A percentile compares a stretch with the other conserved stretches of the same genome.
Conservation (phyloP, 495 filamentous ascomycete genomes). For the Aspergillus nanangensis region DNA sequence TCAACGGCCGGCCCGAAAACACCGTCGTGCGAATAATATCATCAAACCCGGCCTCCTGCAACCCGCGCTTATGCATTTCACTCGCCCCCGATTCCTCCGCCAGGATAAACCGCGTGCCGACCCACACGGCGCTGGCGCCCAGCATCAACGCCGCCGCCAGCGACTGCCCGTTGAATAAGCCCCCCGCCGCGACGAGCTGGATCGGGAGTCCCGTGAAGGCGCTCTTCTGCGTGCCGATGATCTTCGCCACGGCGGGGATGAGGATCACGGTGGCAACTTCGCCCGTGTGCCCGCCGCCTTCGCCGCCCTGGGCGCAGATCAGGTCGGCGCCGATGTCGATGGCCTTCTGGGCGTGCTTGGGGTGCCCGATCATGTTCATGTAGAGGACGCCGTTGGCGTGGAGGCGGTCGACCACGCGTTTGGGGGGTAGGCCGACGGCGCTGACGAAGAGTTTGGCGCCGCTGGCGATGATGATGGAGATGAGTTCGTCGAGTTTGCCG, state of each 20-base stretch:
- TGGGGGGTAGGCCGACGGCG: constrained; percentile 79
- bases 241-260: constrained; percentile 71
- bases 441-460: constrained; percentile 82
- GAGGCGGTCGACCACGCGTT: constrained; percentile 72
- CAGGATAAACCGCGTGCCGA: constrained; percentile 81
- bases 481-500: constrained; percentile 76
- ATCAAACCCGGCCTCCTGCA: constrained; percentile 73
- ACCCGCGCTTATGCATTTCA: constrained; percentile 83
- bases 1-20: constrained; percentile 81
- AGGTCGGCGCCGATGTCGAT: constrained; percentile 67
- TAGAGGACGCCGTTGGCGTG: constrained; percentile 75
- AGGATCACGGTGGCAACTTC: constrained; percentile 72
- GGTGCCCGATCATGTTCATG: constrained; percentile 97
- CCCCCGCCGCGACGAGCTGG: constrained; percentile 77
- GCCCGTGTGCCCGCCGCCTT: constrained; percentile 62
- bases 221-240: constrained; percentile 64
- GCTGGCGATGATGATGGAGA: constrained; percentile 77
- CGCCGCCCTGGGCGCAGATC: background rate
- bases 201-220: constrained; percentile 72
- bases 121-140: constrained; percentile 78
- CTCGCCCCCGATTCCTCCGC: constrained; percentile 79
- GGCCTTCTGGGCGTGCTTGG: constrained; percentile 85
- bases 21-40: constrained; percentile 84
- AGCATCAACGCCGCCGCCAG: constrained; percentile 78
- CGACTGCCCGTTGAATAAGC: constrained; percentile 75